Evolutionary conservation across 2,329 filamentous ascomycete species (phyloP), one percentile per base, ranked within the genome.

Genomic region (Epicoccum sorghinum): DNA sequence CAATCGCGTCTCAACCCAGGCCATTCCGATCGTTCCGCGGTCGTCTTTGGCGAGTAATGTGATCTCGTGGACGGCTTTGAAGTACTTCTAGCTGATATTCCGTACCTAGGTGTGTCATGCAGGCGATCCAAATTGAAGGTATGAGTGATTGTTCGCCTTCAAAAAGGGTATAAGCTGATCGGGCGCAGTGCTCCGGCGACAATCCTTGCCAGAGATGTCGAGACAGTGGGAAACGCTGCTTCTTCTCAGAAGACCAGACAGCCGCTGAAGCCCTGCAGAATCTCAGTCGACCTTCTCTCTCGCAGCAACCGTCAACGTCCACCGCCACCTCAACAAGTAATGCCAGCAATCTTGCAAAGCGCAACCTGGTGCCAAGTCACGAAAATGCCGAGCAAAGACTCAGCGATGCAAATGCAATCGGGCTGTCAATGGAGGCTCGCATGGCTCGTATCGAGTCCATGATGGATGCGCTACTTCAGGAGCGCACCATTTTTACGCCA

Each of bases 241-340:
- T 72, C 63, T 74, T 72, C 57, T 73, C 69, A 12, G 71, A 74
- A 56, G 70, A 74, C 55, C 69, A 73, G 59, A 73, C 69, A 22
- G 71, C 71, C 3, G 71, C 71, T 52, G 70, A 74, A 58, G 71
- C 67, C 36, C 59, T 74, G 40, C 71, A 74, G 55, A 71, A 70
- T 45, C 70, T 74, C 45, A 72, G 69, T 48, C 65, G 71, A n/a
- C 71, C 69, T 6, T 64, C 65, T 23, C 13, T 51, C 7, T 60
- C 67, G 47, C 57, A 58, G 2, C 66, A 65, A 13, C 45, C 61
- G 0, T 49, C 63, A 2, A 49, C 43, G 23, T 23, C 58, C 5
- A 36, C 43, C 25, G 22, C 58, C 5, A 36, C 53, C 1, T 14
- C 52, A 30, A 23, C 24, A 7, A 53, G 30, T 41, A 68, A 55